phyloP scores from a whole-genome alignment of 1,284 basidiomycete species.

The Cryptococcus sp. region DNA sequence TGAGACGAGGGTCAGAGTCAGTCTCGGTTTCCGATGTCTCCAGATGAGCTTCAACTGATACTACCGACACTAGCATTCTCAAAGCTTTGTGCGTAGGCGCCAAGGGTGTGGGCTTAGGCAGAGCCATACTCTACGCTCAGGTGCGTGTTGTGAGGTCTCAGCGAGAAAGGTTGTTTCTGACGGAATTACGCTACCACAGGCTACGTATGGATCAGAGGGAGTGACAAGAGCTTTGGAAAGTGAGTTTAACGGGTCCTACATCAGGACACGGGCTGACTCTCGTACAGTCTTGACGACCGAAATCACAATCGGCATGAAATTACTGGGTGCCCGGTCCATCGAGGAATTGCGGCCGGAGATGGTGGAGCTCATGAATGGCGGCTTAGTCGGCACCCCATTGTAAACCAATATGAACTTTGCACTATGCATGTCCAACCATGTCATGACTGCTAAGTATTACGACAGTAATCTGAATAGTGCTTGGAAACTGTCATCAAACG shows the following conservation, averaged over 20 bases:
- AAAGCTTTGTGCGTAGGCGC: slow-evolving; percentile 54
- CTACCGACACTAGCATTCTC: slow-evolving; percentile 30
- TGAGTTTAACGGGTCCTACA: too few relatives aligned
- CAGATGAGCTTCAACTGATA: background rate
- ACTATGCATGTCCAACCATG: background rate
- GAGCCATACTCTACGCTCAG: slow-evolving; percentile 38
- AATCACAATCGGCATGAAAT: slow-evolving; percentile 23
- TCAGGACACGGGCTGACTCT: slow-evolving; percentile 11
- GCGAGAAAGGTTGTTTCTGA: too few relatives aligned
- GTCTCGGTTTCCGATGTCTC: background rate
- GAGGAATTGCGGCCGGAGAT: slow-evolving; percentile 33
- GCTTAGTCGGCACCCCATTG: slow-evolving; percentile 5
- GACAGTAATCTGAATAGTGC: slow-evolving; percentile 3
- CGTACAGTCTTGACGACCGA: slow-evolving; percentile 23
- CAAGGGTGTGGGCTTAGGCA: slow-evolving; percentile 51
- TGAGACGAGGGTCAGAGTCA: slow-evolving; percentile 47
- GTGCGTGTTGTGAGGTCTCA: too few relatives aligned
- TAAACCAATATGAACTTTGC: background rate
- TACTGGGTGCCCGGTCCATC: slow-evolving; percentile 23
- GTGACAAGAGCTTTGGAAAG: slow-evolving; percentile 35
- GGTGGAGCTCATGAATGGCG: slow-evolving; percentile 16
- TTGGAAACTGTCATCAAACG: slow-evolving; percentile 5
- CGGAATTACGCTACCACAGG: background rate
- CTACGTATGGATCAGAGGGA: slow-evolving; percentile 50
- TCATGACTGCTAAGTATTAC: background rate